Base-by-base conservation (phyloP, 2,329 filamentous ascomycete species). In the Talaromyces sp. region DNA sequence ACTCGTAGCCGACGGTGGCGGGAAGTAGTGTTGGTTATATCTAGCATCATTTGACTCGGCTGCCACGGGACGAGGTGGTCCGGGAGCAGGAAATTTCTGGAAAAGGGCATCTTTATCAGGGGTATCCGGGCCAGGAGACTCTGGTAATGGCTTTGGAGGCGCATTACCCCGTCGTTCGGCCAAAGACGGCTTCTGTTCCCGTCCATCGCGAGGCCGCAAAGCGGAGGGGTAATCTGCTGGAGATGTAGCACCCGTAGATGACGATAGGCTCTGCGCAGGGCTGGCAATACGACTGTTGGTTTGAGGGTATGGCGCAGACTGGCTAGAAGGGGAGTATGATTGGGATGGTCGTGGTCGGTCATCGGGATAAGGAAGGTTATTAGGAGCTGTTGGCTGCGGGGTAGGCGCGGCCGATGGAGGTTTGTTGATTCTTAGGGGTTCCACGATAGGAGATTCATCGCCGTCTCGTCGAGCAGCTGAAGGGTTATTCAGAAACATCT, bases 361-460 rank as follows among this genome's bases (percentile, higher is more conserved):
- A 71, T 91, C 88, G 47, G 91, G 91, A 72, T 93, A 95, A 0
- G 89, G 88, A 27, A 91, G 33, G 6, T 56, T 56, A 22, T 19
- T 89, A 63, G 90, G 88, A 79, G 59, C 86, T 84, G 74, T 92
- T 9, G 83, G 78, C 72, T 73, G 76, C 73, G 73, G 72, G 64
- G 72, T 74, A 58, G 75, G 75, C 22, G 73, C 70, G 25, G 77
- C 74, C 63, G 87, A 87, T 61, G 83, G 83, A 37, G 89, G 86
- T 78, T 96, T 96, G 81, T 89, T 89, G 76, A 96, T 96, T 73
- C 92, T 87, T 78, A 97, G 79, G 67, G 93, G 93, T 72, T 91
- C 91, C 70, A 96, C 86, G 19, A 90, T 91, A 65, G 92, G 91
- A 72, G 91, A 92, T 72, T 92, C 88, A 54, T 79, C 77, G 63